These are phyloP conservation scores for Diphasiastrum complanatum DNA, from an alignment of 83 land plant genomes.

Conservation along the genomic window DNA sequence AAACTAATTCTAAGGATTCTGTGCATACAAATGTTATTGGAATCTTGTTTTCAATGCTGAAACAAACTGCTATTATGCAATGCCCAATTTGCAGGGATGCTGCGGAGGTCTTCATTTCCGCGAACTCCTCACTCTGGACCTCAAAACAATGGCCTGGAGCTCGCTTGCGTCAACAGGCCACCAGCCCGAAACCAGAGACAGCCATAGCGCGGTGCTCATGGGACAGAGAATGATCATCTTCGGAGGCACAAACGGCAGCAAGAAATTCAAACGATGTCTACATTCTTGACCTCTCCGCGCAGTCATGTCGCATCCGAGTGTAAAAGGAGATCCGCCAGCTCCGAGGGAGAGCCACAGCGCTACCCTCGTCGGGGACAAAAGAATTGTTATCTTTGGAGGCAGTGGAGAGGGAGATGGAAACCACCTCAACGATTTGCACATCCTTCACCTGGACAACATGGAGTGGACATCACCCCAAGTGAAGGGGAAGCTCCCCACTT, in stretches of 20 bases:
- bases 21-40: too few species aligned
- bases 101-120: constrained; percentile 70
- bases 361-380: constrained; percentile 48
- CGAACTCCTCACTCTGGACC: constrained; percentile 53
- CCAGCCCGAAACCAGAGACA: constrained; percentile 59
- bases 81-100: constrained; percentile 44
- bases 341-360: constrained; percentile 68
- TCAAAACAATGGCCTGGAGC: constrained; percentile 56
- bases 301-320: constrained; percentile 42
- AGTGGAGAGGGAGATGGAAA: constrained; percentile 69
- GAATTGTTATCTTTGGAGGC: constrained; percentile 57
- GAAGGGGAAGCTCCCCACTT: constrained; percentile 49
- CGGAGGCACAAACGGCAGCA: constrained; percentile 65
- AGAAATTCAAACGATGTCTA: constrained; percentile 67
- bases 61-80: neutral
- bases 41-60: neutral
- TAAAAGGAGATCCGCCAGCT: constrained; percentile 45
- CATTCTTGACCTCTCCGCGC: constrained; percentile 42
- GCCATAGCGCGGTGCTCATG: constrained; percentile 48
- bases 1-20: too few species aligned
- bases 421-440: constrained; percentile 63
- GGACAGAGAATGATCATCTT: constrained; percentile 55
- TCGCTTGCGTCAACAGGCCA: constrained; percentile 41
- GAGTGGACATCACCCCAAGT: constrained; percentile 48
- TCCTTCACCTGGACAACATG: constrained; percentile 54